A percentile compares a stretch with the other conserved stretches of the same genome.
Conservation (phyloP, 441 rosid genomes). For the Mallotus repandus region DNA sequence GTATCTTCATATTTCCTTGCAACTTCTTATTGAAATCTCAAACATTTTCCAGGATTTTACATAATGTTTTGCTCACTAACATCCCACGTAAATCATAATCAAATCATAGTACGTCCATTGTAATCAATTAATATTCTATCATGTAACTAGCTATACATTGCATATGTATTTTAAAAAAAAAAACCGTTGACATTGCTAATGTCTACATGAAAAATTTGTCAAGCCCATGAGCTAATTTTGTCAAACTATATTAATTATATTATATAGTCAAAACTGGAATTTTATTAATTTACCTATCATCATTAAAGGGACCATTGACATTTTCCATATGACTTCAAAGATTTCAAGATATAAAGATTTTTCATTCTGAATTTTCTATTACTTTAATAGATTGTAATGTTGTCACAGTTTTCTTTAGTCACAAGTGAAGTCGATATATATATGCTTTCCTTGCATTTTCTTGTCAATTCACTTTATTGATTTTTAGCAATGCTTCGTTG, state of each 20-base stretch:
- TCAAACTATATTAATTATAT: conserved; percentile 1
- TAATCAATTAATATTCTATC: conserved; percentile 1
- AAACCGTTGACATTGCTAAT: conserved; percentile 8
- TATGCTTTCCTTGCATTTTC: not conserved
- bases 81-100: not conserved
- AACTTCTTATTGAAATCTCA: not conserved
- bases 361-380: not conserved
- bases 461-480: not conserved
- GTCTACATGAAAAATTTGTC: not conserved
- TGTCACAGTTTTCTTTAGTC: not conserved
- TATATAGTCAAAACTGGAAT: not conserved
- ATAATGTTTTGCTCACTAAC: not conserved
- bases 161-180: not conserved
- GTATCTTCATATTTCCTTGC: conserved; percentile 4
- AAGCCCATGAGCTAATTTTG: not conserved
- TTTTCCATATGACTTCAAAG: not conserved
- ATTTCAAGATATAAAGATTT: conserved; percentile 6
- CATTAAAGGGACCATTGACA: conserved; percentile 11
- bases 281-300: not conserved
- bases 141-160: conserved; percentile 3
- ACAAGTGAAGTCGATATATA: too few species aligned
- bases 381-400: not conserved
- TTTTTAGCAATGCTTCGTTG: not conserved
- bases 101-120: conserved; percentile 1
- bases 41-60: not conserved